Base-by-base conservation (phyloP, 305 asterid genomes). In the Ajuga reptans region DNA sequence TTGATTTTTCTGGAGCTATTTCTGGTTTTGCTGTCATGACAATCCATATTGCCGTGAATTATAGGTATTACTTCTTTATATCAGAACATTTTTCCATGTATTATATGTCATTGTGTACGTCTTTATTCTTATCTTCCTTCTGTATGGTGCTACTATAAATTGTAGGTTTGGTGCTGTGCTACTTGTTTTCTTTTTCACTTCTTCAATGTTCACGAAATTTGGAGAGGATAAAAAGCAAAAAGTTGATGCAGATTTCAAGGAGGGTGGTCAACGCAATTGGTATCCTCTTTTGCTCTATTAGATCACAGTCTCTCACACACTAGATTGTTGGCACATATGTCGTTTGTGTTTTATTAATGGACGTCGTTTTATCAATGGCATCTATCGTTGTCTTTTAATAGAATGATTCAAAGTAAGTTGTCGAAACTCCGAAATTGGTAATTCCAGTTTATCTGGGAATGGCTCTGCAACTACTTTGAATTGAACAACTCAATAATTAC, bases 261-360 rank as follows among this genome's bases (percentile, higher is more conserved):
- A 92, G 79, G 98, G 96, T 45, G 98, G 98, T 68, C 98, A 92
- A 60, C 92, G 96, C 71, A 90, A 89, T 81, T 92, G 98, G 98
- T 92, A 89, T 12, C n/a, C 37, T 43, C 42, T 24, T 41, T 55
- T 14, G 12, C 66, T 60, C 75, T 65, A 57, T 72, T 62, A 50
- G 42, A 31, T 11, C 37, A 42, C 47, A 6, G 63, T 57, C 42
- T 42, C 62, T 41, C 10, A 16, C 15, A 41, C 34, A 43, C 7
- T 8, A 33, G 33, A 6, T 2, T 52, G 31, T 17, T 50, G 31
- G 33, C 17, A 18, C 71, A 63, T 49, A 50, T 29, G 21, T 60
- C 46, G 29, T 27, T 66, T 41, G 33, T 59, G 74, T 17, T 54
- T 62, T 53, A 37, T 45, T 14, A 54, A 10, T 73, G 31, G 17